A percentile compares a stretch with the other conserved stretches of the same genome.
These are phyloP conservation scores for Eucalyptus pauciflora DNA, from an alignment of 345 rosid genomes.

Conservation along the genomic window DNA sequence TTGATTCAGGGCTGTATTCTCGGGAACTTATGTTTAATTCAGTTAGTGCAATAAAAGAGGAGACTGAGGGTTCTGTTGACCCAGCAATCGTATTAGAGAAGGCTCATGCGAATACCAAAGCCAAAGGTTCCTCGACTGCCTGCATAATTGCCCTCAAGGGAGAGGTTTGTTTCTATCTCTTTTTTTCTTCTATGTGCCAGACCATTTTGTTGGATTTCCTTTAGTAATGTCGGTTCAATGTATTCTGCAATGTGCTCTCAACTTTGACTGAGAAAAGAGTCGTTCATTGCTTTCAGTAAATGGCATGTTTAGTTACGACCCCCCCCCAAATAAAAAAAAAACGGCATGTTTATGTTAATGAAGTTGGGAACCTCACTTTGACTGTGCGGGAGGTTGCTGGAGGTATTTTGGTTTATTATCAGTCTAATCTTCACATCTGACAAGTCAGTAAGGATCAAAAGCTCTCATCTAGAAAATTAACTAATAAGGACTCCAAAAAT, in stretches of 20 bases:
- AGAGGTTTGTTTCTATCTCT: slow-evolving; percentile 31
- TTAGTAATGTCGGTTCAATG: neutral
- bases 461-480: neutral
- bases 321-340: too few relatives aligned
- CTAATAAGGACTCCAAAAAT: neutral
- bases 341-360: neutral
- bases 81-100: slow-evolving; percentile 78
- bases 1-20: slow-evolving; percentile 70
- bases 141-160: slow-evolving; percentile 72
- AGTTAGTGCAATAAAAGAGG: slow-evolving; percentile 60
- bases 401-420: neutral
- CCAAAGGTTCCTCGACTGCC: slow-evolving; percentile 94
- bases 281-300: neutral
- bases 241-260: neutral
- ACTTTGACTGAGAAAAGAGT: neutral
- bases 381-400: neutral
- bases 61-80: slow-evolving; percentile 50
- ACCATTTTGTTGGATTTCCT: neutral
- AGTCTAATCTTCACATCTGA: neutral
- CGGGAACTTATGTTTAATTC: slow-evolving; percentile 87
- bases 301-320: neutral
- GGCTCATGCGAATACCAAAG: slow-evolving; percentile 69
- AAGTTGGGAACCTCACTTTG: neutral
- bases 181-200: neutral
- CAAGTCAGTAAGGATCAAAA: neutral